These are phyloP conservation scores for Cryphonectria japonica DNA, from an alignment of 2,329 filamentous ascomycete species.

Conservation along the genomic window DNA sequence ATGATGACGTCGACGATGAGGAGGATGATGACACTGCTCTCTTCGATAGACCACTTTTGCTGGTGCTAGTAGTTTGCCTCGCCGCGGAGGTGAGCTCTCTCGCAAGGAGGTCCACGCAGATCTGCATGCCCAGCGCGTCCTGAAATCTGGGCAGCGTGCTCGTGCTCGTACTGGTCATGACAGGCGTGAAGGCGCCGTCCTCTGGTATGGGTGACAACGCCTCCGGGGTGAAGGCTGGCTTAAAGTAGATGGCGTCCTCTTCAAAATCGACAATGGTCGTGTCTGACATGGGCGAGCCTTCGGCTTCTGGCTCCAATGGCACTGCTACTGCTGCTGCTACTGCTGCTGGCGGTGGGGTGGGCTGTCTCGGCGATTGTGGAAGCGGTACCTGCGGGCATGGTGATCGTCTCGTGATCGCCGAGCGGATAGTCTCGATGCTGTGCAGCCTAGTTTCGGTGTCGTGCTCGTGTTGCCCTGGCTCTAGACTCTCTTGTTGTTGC, in stretches of 20 bases:
- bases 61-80: constrained; percentile 32
- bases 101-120: constrained; percentile 55
- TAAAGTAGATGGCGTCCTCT: constrained; percentile 53
- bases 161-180: constrained; percentile 8
- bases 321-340: background rate
- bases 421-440: constrained; percentile 27
- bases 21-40: constrained; percentile 11
- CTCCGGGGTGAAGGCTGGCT: constrained; percentile 47
- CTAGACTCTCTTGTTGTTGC: background rate
- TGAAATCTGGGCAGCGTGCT: constrained; percentile 29
- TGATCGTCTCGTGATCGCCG: constrained; percentile 23
- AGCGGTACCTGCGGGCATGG: constrained; percentile 29
- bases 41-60: background rate
- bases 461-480: constrained; percentile 1
- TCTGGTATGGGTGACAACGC: constrained; percentile 38
- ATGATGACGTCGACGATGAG: background rate
- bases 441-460: constrained; percentile 20
- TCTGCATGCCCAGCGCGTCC: constrained; percentile 51
- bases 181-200: constrained; percentile 13
- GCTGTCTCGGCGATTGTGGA: background rate
- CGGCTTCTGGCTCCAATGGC: constrained; percentile 8
- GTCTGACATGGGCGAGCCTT: constrained; percentile 45
- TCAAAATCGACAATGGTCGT: constrained; percentile 52
- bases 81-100: constrained; percentile 53
- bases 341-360: background rate